A percentile compares a stretch with the other conserved stretches of the same genome.
Conservation (phyloP, 1,284 basidiomycete species). For the Athelia psychrophila region DNA sequence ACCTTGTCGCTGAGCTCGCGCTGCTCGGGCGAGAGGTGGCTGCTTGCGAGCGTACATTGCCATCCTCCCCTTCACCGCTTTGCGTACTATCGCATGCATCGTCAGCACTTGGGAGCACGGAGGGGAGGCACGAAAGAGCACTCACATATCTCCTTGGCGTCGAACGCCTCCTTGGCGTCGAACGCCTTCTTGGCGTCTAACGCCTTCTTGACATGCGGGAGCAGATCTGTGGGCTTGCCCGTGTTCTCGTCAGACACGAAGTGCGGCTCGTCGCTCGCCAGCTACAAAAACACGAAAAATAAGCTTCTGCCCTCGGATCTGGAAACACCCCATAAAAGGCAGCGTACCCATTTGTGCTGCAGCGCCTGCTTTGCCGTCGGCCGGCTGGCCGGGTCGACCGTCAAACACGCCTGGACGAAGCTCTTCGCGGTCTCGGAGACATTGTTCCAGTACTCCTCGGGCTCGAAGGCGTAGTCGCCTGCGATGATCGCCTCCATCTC, state of each 20-base stretch:
- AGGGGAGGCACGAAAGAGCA: constrained; percentile 16
- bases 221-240: constrained; percentile 74
- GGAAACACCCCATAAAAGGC: too few relatives aligned
- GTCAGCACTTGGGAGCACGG: too few relatives aligned
- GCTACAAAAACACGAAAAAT: constrained; percentile 37
- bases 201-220: constrained; percentile 85
- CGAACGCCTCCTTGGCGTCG: too few relatives aligned
- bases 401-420: constrained; percentile 82
- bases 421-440: constrained; percentile 79
- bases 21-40: constrained; percentile 38
- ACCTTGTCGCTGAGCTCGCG: constrained; percentile 62
- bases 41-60: constrained; percentile 62
- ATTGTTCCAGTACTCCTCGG: constrained; percentile 84
- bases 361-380: constrained; percentile 76
- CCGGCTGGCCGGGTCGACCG: constrained; percentile 74
- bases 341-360: constrained; percentile 47
- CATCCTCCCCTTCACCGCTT: constrained; percentile 83
- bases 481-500: constrained; percentile 93
- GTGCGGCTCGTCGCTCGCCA: constrained; percentile 63
- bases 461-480: constrained; percentile 92
- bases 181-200: constrained; percentile 81
- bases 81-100: constrained; percentile 61
- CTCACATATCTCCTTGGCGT: too few relatives aligned
- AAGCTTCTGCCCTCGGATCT: too few relatives aligned
- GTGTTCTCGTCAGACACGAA: constrained; percentile 64